Evolutionary conservation across 495 filamentous ascomycete genomes (phyloP).

Genomic region (Schizothecium vesticola): DNA sequence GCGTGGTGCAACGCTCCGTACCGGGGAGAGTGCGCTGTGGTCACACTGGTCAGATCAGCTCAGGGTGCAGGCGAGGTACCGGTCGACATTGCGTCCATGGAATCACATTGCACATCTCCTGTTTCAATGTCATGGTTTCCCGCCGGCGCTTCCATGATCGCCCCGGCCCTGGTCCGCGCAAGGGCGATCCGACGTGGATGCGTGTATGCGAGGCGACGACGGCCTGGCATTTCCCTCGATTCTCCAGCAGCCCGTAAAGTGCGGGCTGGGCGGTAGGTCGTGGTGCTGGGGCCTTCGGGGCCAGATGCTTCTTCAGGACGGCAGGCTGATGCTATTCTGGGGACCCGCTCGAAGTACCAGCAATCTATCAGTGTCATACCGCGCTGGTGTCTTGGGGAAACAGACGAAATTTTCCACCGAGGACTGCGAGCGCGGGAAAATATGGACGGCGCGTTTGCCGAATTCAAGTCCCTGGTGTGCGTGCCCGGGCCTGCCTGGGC

Average conservation of each 20-base stretch:
- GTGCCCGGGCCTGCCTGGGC: not conserved
- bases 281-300: not conserved
- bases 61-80: constrained; percentile 2
- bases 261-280: not conserved
- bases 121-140: constrained; percentile 9
- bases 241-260: not conserved
- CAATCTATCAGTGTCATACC: constrained; percentile 2
- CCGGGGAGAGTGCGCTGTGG: constrained; percentile 12
- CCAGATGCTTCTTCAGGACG: not conserved
- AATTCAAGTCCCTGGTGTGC: not conserved
- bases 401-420: not conserved
- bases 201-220: not conserved
- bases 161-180: not conserved
- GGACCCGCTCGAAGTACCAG: not conserved
- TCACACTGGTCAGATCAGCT: not conserved
- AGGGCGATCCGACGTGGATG: not conserved
- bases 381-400: not conserved
- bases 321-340: constrained; percentile 6
- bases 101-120: constrained; percentile 6
- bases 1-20: constrained; percentile 12
- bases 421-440: not conserved
- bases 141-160: constrained; percentile 1
- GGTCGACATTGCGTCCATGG: not conserved
- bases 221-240: too few species aligned
- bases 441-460: constrained; percentile 7